Percentiles rank a stretch among this genome's conserved stretches.
phyloP scores from a whole-genome alignment of 371 early-diverging fungal species.

The Mortierella polycephala region DNA sequence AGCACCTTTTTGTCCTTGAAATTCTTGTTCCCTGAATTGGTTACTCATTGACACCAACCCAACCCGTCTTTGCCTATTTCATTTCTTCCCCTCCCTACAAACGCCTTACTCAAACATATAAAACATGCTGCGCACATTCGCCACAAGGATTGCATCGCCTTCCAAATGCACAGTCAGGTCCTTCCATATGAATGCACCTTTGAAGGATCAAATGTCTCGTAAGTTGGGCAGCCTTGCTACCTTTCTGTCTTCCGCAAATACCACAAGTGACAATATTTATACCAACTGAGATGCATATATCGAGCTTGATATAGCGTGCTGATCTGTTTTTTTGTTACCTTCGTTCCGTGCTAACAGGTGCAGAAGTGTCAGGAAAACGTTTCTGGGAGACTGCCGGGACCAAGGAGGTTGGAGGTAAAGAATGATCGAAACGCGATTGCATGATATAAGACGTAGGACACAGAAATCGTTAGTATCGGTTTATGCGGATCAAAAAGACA shows the following conservation, averaged over 20 bases:
- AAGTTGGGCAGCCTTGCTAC: constrained; percentile 6
- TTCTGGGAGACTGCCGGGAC: constrained; percentile 82
- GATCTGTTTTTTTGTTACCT: constrained; percentile 3
- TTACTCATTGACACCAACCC: not conserved
- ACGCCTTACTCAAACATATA: not conserved
- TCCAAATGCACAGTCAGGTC: constrained; percentile 13
- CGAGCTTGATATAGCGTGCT: not conserved
- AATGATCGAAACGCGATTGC: too few species aligned
- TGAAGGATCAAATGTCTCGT: constrained; percentile 51
- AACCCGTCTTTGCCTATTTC: not conserved
- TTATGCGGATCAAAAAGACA: not conserved
- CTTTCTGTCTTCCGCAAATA: too few species aligned
- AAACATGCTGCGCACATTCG: constrained; percentile 38
- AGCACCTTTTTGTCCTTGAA: not conserved
- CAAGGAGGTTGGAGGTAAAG: constrained; percentile 66
- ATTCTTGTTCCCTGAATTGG: not conserved
- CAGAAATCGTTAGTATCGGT: too few species aligned
- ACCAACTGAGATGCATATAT: not conserved
- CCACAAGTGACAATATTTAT: not conserved
- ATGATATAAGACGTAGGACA: too few species aligned
- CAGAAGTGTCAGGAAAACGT: constrained; percentile 71
- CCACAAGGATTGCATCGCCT: constrained; percentile 20
- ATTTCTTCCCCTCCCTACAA: not conserved
- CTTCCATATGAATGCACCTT: constrained; percentile 38
- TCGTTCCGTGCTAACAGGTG: constrained; percentile 48